Base-by-base conservation (phyloP, 805 yeast species). In the Yarrowia sp. region DNA sequence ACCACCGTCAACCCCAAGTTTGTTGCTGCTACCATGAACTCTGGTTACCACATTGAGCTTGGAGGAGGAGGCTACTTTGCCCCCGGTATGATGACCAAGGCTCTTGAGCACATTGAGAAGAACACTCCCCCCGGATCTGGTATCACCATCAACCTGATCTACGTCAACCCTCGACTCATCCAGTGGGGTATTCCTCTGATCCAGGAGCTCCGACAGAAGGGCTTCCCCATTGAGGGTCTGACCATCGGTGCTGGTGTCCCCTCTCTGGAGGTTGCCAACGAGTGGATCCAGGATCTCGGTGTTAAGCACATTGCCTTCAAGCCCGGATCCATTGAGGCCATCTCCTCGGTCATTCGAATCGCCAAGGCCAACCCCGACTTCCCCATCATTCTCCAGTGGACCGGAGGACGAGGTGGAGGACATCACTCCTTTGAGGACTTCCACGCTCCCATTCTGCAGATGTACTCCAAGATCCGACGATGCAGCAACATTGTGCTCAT, bases 401-500 rank as follows among this genome's bases (percentile, higher is more conserved):
- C 99, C 70, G 99, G 98, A 86, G 99, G 99, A 81, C 93, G 99
- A 86, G 99, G 98, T 83, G 99, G 99, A 86, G 99, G 99, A 77
- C 99, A 95, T 80, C 99, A 95, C 81, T 94, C 98, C 64, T 95
- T 88, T 77, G 99, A 95, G 85, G 99, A 95, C 82, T 92, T 94
- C 95, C 99, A 95, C 81, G 94, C 93, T 77, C 98, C 99, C 74
- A 86, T 95, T 73, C 82, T 95, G 77, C 97, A 92, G 80, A 95
- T 95, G 94, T 95, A 95, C 82, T 83, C 97, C 73, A 89, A 90
- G 83, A 90, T 95, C 76, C 90, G 99, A 86, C 89, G 92, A 82
- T 89, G 92, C 76, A 77, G 91, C 61, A 95, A 95, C 84, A 92
- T 95, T 74, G 84, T 93, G 69, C 84, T 95, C 75, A 87, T 95